Evolutionary conservation across 345 rosid species (phyloP).

Genomic region (Physaria fendleri): DNA sequence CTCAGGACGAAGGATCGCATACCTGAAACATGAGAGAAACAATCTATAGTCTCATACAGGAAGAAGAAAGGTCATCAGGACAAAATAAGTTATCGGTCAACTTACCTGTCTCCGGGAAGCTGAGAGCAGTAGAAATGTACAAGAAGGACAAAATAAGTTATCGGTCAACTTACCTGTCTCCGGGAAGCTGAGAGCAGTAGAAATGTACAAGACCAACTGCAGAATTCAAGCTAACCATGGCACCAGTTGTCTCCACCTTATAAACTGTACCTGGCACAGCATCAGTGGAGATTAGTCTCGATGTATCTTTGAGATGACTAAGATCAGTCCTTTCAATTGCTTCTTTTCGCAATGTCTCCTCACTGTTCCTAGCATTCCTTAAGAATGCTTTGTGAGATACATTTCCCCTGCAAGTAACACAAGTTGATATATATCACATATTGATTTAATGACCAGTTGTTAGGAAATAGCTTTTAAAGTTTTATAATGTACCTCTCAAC

Average conservation of each 20-base stretch:
- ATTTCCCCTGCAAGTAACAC: conserved; percentile 53
- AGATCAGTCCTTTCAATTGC: conserved; percentile 97
- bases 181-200: conserved; percentile 96
- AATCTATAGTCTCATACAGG: neutral
- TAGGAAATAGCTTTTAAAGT: neutral
- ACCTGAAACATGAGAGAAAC: conserved; percentile 40
- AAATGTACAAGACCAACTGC: conserved; percentile 94
- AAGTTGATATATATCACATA: neutral
- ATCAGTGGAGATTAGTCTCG: conserved; percentile 75
- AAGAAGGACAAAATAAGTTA: conserved; percentile 29
- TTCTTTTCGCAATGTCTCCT: conserved; percentile 93
- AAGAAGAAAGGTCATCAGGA: neutral
- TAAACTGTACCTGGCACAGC: conserved; percentile 76
- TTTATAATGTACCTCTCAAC: conserved; percentile 64
- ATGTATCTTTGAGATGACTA: conserved; percentile 83
- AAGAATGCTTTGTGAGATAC: conserved; percentile 81
- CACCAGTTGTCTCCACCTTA: conserved; percentile 95
- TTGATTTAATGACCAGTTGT: neutral
- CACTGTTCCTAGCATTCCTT: conserved; percentile 94
- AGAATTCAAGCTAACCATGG: conserved; percentile 93
- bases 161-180: conserved; percentile 59
- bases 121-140: conserved; percentile 95
- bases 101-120: conserved; percentile 93
- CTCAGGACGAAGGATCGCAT: conserved; percentile 95
- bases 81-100: neutral